Evolutionary conservation across 192 early-diverging fungal genomes (phyloP).

Genomic region (Linderina pennispora): DNA sequence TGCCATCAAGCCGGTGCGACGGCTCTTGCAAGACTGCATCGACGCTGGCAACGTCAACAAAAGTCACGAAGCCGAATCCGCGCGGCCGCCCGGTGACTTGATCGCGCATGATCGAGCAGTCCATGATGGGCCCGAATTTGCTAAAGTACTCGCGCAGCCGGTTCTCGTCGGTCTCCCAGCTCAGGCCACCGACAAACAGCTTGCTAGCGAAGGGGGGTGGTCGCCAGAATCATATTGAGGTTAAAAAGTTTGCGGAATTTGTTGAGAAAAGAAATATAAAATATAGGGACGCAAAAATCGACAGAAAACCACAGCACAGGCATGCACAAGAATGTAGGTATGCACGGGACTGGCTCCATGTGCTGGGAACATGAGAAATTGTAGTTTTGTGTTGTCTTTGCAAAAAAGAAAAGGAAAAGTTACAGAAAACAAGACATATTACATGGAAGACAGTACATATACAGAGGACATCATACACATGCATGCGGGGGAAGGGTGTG

Average conservation of each 20-base stretch:
- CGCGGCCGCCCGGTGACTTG: slow-evolving; percentile 80
- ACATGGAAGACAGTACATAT: too few species aligned
- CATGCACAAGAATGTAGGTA: too few species aligned
- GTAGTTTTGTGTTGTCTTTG: too few species aligned
- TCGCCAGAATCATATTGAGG: slow-evolving; percentile 61
- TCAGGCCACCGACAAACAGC: slow-evolving; percentile 90
- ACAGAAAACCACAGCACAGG: too few species aligned
- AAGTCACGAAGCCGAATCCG: slow-evolving; percentile 94
- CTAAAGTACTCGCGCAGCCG: slow-evolving; percentile 80
- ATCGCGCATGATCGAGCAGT: slow-evolving; percentile 83
- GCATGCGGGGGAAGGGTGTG: too few species aligned
- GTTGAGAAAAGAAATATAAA: neutral
- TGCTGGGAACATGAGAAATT: too few species aligned
- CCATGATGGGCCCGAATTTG: slow-evolving; percentile 77
- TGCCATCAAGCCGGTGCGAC: slow-evolving; percentile 67
- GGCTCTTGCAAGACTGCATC: slow-evolving; percentile 67
- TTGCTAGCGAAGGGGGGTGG: slow-evolving; percentile 71
- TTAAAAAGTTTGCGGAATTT: neutral
- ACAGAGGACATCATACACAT: too few species aligned
- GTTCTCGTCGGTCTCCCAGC: slow-evolving; percentile 79
- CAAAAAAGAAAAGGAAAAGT: neutral
- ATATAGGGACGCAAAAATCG: neutral
- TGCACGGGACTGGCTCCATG: too few species aligned
- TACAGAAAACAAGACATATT: too few species aligned
- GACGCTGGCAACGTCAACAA: slow-evolving; percentile 67